Percentiles rank a stretch among this genome's conserved stretches.
Evolutionary conservation across 768 basidiomycete genomes (phyloP).

Genomic region (Hortiboletus flavorubellus): DNA sequence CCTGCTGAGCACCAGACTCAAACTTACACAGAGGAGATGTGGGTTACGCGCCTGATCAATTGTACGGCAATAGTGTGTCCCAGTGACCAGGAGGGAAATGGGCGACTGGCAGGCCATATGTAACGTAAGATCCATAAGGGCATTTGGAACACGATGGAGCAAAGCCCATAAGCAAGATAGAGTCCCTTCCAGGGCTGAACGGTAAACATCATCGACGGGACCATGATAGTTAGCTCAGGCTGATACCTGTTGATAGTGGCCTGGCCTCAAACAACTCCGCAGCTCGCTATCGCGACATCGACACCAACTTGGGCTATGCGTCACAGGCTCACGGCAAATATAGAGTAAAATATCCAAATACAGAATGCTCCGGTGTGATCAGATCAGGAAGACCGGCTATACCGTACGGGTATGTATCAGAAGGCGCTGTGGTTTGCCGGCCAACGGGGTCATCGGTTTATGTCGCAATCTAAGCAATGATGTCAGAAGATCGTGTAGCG

Average conservation of each 20-base stretch:
- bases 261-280: neutral
- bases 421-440: neutral
- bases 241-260: neutral
- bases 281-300: neutral
- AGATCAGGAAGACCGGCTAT: no score
- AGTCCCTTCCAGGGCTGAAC: conserved; percentile 48
- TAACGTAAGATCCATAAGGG: conserved; percentile 47
- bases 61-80: conserved; percentile 38
- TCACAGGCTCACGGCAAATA: neutral
- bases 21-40: conserved; percentile 21
- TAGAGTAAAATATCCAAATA: no score
- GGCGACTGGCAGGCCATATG: conserved; percentile 36
- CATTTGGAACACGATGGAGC: conserved; percentile 41
- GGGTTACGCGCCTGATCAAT: conserved; percentile 27
- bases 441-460: neutral
- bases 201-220: conserved; percentile 1
- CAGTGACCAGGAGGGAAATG: conserved; percentile 45
- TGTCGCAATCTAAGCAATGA: conserved; percentile 16
- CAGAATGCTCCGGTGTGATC: no score
- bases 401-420: neutral
- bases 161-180: conserved; percentile 43
- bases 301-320: neutral
- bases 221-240: conserved; percentile 4
- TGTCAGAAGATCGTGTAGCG: conserved; percentile 17
- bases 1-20: neutral